Percentiles rank a stretch among this genome's conserved stretches.
These are phyloP conservation scores for Jatropha multifida DNA, from an alignment of 441 rosid genomes.

Conservation along the genomic window DNA sequence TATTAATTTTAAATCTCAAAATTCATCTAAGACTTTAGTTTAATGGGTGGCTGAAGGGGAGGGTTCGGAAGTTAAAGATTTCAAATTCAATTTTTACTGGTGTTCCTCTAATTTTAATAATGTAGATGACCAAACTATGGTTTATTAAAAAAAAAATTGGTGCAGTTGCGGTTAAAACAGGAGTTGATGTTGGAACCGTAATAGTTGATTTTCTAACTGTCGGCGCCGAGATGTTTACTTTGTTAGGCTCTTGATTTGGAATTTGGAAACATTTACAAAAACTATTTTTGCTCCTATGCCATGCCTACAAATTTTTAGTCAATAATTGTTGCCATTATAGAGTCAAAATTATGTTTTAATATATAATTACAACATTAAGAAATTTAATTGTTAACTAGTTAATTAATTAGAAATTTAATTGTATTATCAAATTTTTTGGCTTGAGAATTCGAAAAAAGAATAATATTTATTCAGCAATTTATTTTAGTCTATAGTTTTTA, in stretches of 20 bases:
- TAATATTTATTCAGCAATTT: neutral
- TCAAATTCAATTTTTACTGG: no score
- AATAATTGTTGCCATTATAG: slow-evolving; percentile 1
- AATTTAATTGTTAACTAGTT: no score
- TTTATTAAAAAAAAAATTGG: neutral
- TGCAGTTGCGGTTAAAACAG: slow-evolving; percentile 10
- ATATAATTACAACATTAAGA: no score
- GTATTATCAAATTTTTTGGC: no score
- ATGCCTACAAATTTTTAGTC: neutral
- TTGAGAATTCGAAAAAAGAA: no score
- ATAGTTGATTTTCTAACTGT: slow-evolving; percentile 16
- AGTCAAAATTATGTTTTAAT: neutral
- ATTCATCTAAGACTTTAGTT: no score
- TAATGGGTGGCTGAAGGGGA: no score
- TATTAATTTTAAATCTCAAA: no score
- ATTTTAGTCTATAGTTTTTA: neutral
- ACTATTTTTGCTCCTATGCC: neutral
- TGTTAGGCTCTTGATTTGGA: slow-evolving; percentile 14
- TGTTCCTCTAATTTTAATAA: no score
- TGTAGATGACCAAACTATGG: no score
- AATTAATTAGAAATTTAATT: no score
- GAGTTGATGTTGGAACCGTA: neutral
- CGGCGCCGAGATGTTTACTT: slow-evolving; percentile 44
- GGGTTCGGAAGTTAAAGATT: no score
- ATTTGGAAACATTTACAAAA: slow-evolving; percentile 19